phyloP scores from a whole-genome alignment of 257 asterid genomes.

The Ilex asprella region DNA sequence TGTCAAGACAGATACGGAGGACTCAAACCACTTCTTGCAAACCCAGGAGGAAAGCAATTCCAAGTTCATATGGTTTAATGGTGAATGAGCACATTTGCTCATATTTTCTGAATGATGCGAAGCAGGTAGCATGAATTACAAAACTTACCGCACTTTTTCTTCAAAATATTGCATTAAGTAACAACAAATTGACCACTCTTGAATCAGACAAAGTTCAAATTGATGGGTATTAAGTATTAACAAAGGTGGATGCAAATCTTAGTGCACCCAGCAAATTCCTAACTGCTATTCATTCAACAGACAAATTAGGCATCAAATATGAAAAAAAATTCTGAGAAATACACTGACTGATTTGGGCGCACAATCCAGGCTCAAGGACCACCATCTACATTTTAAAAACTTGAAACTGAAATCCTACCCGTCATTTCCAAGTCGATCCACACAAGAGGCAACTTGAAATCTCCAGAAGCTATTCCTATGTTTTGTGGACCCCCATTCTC shows the following conservation, averaged over 20 bases:
- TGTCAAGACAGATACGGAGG: conserved; percentile 14
- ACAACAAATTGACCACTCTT: too few relatives aligned
- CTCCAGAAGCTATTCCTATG: conserved; percentile 19
- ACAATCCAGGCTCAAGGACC: not conserved
- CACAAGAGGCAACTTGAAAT: conserved; percentile 78
- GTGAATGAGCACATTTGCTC: not conserved
- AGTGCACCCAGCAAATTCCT: too few relatives aligned
- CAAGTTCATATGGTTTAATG: conserved; percentile 14
- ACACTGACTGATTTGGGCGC: not conserved
- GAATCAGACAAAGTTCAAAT: too few relatives aligned
- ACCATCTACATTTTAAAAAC: conserved; percentile 1
- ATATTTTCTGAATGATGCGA: not conserved
- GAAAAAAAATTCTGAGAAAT: too few relatives aligned
- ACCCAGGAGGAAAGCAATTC: conserved; percentile 33
- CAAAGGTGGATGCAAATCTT: too few relatives aligned
- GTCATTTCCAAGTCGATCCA: conserved; percentile 99
- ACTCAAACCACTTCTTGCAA: conserved; percentile 27
- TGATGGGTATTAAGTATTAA: too few relatives aligned
- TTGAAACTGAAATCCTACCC: conserved; percentile 32
- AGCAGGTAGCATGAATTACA: not conserved
- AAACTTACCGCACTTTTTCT: not conserved
- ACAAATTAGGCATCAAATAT: too few relatives aligned
- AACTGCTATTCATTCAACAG: too few relatives aligned
- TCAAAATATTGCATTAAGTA: too few relatives aligned
- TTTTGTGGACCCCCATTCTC: conserved; percentile 25